These are phyloP conservation scores for Neltuma alba DNA, from an alignment of 306 rosid genomes.

Conservation along the genomic window DNA sequence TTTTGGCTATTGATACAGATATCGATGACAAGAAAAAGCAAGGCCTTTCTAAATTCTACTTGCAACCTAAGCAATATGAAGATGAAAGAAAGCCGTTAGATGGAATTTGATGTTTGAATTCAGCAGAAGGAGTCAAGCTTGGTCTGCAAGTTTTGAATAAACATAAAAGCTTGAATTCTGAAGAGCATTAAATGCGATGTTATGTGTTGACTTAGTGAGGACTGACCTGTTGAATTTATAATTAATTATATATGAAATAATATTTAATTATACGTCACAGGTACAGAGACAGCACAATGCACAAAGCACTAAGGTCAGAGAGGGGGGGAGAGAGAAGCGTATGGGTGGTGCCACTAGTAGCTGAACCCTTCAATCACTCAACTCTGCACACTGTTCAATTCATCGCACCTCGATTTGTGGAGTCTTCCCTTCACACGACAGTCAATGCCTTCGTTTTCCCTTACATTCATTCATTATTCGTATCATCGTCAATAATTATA, in stretches of 20 bases:
- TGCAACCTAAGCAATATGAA: not conserved
- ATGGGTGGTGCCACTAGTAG: not conserved
- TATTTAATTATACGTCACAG: constrained; percentile 8
- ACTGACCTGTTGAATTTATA: not conserved
- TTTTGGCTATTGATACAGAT: not conserved
- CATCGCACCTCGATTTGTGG: not conserved
- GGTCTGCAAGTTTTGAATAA: not conserved
- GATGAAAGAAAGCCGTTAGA: not conserved
- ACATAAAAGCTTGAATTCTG: not conserved
- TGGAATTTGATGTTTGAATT: not conserved
- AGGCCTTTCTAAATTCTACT: not conserved
- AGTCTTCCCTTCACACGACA: not conserved
- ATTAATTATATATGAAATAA: too few relatives aligned
- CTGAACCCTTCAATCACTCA: not conserved
- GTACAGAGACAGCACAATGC: constrained; percentile 27
- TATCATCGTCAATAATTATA: too few relatives aligned
- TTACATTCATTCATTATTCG: not conserved
- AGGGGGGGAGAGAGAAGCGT: not conserved
- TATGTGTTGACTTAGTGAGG: not conserved
- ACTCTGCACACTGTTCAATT: not conserved
- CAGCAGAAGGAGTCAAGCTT: not conserved
- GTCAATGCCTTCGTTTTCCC: not conserved
- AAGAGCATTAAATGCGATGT: not conserved
- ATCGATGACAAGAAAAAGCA: too few relatives aligned
- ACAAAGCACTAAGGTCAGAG: constrained; percentile 31